Percentiles rank a stretch among this genome's conserved stretches.
phyloP scores from a whole-genome alignment of 768 basidiomycete species.

The Lactarius psammicola region DNA sequence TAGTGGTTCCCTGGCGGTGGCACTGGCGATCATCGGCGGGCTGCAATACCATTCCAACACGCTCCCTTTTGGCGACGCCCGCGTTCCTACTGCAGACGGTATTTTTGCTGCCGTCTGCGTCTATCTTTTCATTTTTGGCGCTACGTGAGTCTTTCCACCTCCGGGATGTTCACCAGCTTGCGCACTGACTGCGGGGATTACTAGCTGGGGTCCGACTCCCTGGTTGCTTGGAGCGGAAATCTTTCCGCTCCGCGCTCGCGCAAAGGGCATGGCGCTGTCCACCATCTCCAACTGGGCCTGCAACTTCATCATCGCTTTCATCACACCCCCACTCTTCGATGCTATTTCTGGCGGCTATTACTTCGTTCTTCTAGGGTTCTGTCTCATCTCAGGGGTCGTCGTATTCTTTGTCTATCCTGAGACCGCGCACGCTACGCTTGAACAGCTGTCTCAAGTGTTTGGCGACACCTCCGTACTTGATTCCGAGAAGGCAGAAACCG shows the following conservation, averaged over 20 bases:
- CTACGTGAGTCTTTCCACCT: conserved; percentile 37
- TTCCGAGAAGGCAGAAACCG: background rate
- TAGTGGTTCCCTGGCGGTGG: conserved; percentile 43
- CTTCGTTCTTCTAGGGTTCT: conserved; percentile 50
- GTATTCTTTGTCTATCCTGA: conserved; percentile 52
- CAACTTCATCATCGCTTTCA: conserved; percentile 46
- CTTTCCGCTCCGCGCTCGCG: conserved; percentile 36
- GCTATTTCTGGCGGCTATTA: conserved; percentile 48
- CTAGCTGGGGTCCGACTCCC: conserved; percentile 38
- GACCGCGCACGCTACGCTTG: conserved; percentile 46
- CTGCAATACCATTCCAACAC: conserved; percentile 47
- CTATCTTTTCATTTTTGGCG: conserved; percentile 60
- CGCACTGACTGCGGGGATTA: conserved; percentile 14
- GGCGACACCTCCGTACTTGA: conserved; percentile 36
- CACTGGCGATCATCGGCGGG: conserved; percentile 50
- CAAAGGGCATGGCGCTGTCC: conserved; percentile 38
- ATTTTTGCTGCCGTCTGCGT: conserved; percentile 48
- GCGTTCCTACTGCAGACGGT: conserved; percentile 38
- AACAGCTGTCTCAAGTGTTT: conserved; percentile 50
- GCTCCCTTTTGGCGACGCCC: conserved; percentile 37
- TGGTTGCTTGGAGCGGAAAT: conserved; percentile 38
- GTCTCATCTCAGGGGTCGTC: conserved; percentile 44
- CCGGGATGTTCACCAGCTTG: conserved; percentile 16
- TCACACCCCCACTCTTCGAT: conserved; percentile 60
- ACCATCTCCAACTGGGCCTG: conserved; percentile 36